Evolutionary conservation across 768 basidiomycete genomes (phyloP).

Genomic region (Tubosaeta sp.): DNA sequence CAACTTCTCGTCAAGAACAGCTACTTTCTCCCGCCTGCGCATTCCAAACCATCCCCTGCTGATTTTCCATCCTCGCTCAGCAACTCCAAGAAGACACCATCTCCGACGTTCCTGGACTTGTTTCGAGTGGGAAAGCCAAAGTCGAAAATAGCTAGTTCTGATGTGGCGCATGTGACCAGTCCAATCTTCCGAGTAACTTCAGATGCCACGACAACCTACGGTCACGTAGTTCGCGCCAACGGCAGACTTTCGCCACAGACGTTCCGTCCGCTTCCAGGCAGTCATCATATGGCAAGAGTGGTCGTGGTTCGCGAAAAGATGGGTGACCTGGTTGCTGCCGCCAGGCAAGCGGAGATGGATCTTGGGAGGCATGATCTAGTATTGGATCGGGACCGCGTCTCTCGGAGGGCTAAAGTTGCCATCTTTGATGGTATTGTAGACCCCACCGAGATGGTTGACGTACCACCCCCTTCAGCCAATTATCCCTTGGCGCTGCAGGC

Average conservation of each 20-base stretch:
- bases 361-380: constrained; percentile 52
- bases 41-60: constrained; percentile 71
- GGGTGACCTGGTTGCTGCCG: constrained; percentile 63
- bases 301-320: constrained; percentile 83
- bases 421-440: constrained; percentile 64
- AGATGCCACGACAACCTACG: constrained; percentile 53
- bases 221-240: constrained; percentile 36
- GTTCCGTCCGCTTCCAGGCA: constrained; percentile 27
- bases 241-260: constrained; percentile 36
- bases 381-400: constrained; percentile 40
- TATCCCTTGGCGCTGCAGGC: constrained; percentile 76
- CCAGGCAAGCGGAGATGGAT: constrained; percentile 72
- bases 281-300: constrained; percentile 53
- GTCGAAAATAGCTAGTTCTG: constrained; percentile 58
- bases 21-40: constrained; percentile 86
- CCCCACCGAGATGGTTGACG: constrained; percentile 79
- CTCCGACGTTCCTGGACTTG: constrained; percentile 59
- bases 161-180: constrained; percentile 31
- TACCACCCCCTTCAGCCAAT: constrained; percentile 63
- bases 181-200: constrained; percentile 63
- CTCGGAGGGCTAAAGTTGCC: constrained; percentile 36
- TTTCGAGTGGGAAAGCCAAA: constrained; percentile 67
- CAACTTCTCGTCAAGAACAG: constrained; percentile 82
- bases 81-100: constrained; percentile 41
- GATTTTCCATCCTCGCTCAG: constrained; percentile 45